phyloP scores from a whole-genome alignment of 2,329 filamentous ascomycete genomes.

The Aureobasidium uvarum region DNA sequence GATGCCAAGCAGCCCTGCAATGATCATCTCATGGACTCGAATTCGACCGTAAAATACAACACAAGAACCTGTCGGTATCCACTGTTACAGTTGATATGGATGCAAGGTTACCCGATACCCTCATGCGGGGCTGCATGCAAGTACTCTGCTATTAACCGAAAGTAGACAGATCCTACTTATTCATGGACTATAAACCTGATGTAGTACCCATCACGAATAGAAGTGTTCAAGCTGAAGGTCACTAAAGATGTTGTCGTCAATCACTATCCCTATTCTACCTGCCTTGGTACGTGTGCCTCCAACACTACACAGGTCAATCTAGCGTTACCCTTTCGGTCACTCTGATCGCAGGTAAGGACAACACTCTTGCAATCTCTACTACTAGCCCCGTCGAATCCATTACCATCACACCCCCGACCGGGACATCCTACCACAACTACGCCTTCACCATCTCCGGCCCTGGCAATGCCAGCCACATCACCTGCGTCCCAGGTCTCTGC shows the following conservation, averaged over 20 bases:
- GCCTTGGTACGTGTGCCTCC: neutral
- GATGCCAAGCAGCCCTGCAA: neutral
- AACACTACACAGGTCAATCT: neutral
- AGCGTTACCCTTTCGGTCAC: neutral
- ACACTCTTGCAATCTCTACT: slow-evolving; percentile 1
- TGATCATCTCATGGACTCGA: slow-evolving; percentile 15
- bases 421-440: slow-evolving; percentile 45
- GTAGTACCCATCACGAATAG: neutral
- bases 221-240: neutral
- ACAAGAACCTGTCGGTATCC: neutral
- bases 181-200: neutral
- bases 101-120: neutral
- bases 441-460: slow-evolving; percentile 42
- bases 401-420: slow-evolving; percentile 27
- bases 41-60: slow-evolving; percentile 67
- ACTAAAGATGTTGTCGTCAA: neutral
- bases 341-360: neutral
- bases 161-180: neutral
- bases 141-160: neutral
- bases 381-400: neutral
- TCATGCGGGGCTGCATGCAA: slow-evolving; percentile 5
- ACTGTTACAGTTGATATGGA: neutral
- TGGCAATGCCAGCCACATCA: slow-evolving; percentile 35
- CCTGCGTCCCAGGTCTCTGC: slow-evolving; percentile 45
- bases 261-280: neutral